Evolutionary conservation across 164 flowering plant species (phyloP).

Genomic region (Litsea cubeba): DNA sequence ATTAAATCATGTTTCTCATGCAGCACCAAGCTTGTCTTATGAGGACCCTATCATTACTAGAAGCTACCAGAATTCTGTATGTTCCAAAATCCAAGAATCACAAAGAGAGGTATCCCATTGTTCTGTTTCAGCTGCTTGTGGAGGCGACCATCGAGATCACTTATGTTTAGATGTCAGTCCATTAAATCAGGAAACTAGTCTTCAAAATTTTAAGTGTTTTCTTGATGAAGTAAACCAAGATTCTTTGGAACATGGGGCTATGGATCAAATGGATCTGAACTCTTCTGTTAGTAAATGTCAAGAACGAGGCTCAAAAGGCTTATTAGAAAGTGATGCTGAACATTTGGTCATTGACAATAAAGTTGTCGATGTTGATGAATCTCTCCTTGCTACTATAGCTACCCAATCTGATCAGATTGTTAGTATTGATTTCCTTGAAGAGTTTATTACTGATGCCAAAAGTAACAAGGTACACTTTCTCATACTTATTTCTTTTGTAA

Average conservation of each 20-base stretch:
- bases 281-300: constrained; percentile 10
- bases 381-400: constrained; percentile 15
- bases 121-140: constrained; percentile 1
- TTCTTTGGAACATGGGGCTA: constrained; percentile 13
- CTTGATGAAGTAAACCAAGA: constrained; percentile 9
- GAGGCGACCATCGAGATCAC: not conserved
- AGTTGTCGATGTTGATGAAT: constrained; percentile 24
- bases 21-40: not conserved
- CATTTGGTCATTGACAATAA: constrained; percentile 17
- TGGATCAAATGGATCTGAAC: constrained; percentile 7
- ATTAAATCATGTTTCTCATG: constrained; percentile 4
- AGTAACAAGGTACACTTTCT: constrained; percentile 58
- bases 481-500: not conserved
- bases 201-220: not conserved
- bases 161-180: constrained; percentile 3
- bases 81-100: constrained; percentile 1
- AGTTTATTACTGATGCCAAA: constrained; percentile 62
- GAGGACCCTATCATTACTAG: constrained; percentile 3
- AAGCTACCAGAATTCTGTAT: not conserved
- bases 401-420: constrained; percentile 37
- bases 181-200: not conserved
- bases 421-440: constrained; percentile 58
- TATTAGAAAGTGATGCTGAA: constrained; percentile 16
- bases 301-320: constrained; percentile 12
- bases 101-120: constrained; percentile 9